Evolutionary conservation across 2,329 filamentous ascomycete species (phyloP), one percentile per base, ranked within the genome.

Genomic region (Beauveria asiatica): DNA sequence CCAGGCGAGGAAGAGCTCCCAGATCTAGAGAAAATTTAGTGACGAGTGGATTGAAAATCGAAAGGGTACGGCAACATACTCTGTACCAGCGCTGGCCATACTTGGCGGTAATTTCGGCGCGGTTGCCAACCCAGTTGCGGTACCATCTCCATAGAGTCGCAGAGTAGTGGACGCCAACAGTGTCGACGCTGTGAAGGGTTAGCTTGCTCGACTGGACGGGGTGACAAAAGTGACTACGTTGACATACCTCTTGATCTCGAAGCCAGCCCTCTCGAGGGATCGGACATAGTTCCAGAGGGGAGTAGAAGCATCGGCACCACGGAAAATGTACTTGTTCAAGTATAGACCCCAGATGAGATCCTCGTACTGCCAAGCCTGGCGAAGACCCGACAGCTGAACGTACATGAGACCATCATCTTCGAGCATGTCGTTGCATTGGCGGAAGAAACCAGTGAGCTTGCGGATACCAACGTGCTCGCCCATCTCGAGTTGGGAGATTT

Each of bases 321-420:
- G 94, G 84, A 97, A 97, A 74, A 97, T 83, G 76, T 97, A 96
- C 80, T 96, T 97, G 87, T 97, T 97, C 92, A 97, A 96, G 83
- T 97, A 97, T 51, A 97, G 83, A 73, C 94, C 94, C 94, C 94
- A 97, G 74, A 93, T 89, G 56, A 97, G 83, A 77, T 97, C 93
- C 81, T 97, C 92, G 72, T 96, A 97, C 76, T 97, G 94, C 94
- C 94, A 97, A 65, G 83, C 80, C 80, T 95, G 95, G 68, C 94
- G 88, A 63, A 99, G 83, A 77, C 94, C 94, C 68, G 93, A 92
- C 68, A 95, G 92, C 76, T 97, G 94, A 63, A 97, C 82, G 83
- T 94, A 97, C 80, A 97, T 96, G 66, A 91, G 84, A 74, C 94
- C 94, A 66, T 97, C 92, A 66, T 97, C 94, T 64, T 97, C 90